A percentile compares a stretch with the other conserved stretches of the same genome.
Evolutionary conservation across 352 stramenopile species (phyloP).

Genomic region (Saprolegnia diclina): DNA sequence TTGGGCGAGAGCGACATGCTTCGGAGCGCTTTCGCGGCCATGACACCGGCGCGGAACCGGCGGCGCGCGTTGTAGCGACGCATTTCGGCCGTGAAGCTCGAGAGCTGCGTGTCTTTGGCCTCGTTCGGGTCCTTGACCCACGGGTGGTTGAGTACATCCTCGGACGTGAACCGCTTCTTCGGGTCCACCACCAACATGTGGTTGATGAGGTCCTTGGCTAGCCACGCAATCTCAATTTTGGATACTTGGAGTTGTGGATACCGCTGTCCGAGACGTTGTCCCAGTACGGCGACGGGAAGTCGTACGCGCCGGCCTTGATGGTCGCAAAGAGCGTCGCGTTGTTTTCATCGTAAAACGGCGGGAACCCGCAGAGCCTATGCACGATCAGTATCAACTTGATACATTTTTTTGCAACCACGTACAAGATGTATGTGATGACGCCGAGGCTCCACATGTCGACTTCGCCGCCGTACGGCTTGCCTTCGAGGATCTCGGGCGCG

Average conservation of each 20-base stretch:
- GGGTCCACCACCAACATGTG: constrained; percentile 87
- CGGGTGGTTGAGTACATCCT: constrained; percentile 72
- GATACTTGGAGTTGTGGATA: too few relatives aligned
- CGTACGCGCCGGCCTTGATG: constrained; percentile 87
- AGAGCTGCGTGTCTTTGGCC: constrained; percentile 60
- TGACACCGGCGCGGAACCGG: constrained; percentile 72
- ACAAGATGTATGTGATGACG: constrained; percentile 95
- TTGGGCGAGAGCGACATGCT: constrained; percentile 38
- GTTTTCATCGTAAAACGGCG: constrained; percentile 95
- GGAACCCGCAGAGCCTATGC: constrained; percentile 87
- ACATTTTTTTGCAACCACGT: background rate
- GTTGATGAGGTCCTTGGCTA: constrained; percentile 91
- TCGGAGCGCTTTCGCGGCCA: constrained; percentile 70
- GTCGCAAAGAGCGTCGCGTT: constrained; percentile 83
- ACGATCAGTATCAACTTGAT: constrained; percentile 48
- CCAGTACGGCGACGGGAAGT: constrained; percentile 93
- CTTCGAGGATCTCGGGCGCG: constrained; percentile 94
- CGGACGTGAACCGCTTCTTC: constrained; percentile 82
- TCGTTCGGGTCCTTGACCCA: constrained; percentile 59
- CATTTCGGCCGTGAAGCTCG: constrained; percentile 86
- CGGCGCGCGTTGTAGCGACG: constrained; percentile 82
- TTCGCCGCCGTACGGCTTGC: constrained; percentile 88
- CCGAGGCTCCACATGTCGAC: constrained; percentile 95
- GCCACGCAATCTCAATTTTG: too few relatives aligned
- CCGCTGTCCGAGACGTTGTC: constrained; percentile 72